Evolutionary conservation across 169 alveolate species (phyloP).

Genomic region (Perkinsus chesapeaki): DNA sequence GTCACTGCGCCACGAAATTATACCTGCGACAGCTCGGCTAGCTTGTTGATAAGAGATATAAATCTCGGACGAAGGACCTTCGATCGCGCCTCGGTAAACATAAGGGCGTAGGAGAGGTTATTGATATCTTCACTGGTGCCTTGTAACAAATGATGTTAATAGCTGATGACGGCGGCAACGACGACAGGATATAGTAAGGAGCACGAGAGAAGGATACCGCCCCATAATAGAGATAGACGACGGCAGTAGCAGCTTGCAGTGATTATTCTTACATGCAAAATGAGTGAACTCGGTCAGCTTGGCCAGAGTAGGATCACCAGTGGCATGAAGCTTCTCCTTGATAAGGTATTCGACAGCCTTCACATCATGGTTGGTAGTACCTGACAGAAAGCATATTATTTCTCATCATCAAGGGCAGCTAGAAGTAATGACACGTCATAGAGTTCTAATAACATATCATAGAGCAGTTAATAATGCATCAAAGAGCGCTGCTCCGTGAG

Average conservation of each 20-base stretch:
- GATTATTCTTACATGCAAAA: conserved; percentile 32
- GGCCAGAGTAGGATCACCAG: conserved; percentile 21
- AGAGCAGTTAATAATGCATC: no score
- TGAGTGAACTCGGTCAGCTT: conserved; percentile 20
- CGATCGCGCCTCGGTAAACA: conserved; percentile 60
- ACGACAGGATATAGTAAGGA: no score
- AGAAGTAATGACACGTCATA: no score
- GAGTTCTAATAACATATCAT: no score
- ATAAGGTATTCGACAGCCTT: conserved; percentile 85
- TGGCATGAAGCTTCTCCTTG: conserved; percentile 45
- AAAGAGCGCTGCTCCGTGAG: no score
- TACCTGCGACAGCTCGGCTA: neutral
- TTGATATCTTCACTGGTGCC: conserved; percentile 93
- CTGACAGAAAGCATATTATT: no score
- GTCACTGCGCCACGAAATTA: neutral
- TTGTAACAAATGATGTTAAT: conserved; percentile 76
- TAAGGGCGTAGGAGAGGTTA: conserved; percentile 76
- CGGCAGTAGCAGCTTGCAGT: conserved; percentile 21
- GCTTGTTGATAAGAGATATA: neutral
- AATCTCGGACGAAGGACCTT: conserved; percentile 52
- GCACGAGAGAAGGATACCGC: no score
- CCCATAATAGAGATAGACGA: conserved; percentile 48
- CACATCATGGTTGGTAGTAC: conserved; percentile 82
- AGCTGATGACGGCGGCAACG: no score
- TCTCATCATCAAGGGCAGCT: no score